Percentiles rank a stretch among this genome's conserved stretches.
phyloP scores from a whole-genome alignment of 129 eudicot species.

The Scalesia atractyloides region DNA sequence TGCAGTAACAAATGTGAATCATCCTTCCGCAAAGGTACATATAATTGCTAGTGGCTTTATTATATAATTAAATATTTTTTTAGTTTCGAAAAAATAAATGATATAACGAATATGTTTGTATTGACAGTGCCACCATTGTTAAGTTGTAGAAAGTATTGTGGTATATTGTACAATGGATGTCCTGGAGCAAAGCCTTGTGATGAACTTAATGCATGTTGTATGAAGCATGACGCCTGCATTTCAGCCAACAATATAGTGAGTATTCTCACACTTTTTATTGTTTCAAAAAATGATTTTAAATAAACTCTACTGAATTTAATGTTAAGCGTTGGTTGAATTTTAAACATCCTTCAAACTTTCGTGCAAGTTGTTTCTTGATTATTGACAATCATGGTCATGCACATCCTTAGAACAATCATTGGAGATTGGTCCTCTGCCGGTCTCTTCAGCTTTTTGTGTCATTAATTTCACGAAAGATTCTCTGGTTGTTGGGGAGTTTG shows the following conservation, averaged over 20 bases:
- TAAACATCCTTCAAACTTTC: too few species aligned
- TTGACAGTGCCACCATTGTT: conserved; percentile 75
- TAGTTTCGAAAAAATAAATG: background rate
- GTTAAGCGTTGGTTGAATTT: background rate
- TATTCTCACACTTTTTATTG: conserved; percentile 11
- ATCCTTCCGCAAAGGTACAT: conserved; percentile 60
- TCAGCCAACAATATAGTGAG: conserved; percentile 60
- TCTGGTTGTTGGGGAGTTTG: too few species aligned
- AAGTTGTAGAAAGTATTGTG: conserved; percentile 93
- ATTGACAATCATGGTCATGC: background rate
- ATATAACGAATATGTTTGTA: background rate
- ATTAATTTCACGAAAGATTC: too few species aligned
- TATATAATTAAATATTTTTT: background rate
- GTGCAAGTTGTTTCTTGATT: background rate
- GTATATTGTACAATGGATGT: conserved; percentile 79
- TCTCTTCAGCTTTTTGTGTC: too few species aligned
- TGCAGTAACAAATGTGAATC: conserved; percentile 83
- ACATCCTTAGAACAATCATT: too few species aligned
- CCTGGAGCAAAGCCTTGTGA: conserved; percentile 87
- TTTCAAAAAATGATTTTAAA: background rate
- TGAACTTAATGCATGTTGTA: conserved; percentile 82
- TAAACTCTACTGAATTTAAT: background rate
- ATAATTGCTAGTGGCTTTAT: background rate
- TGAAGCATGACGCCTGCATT: conserved; percentile 83
- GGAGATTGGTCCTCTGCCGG: too few species aligned